Conservation (phyloP, 768 basidiomycete genomes). For the Leccinellum luteum region DNA sequence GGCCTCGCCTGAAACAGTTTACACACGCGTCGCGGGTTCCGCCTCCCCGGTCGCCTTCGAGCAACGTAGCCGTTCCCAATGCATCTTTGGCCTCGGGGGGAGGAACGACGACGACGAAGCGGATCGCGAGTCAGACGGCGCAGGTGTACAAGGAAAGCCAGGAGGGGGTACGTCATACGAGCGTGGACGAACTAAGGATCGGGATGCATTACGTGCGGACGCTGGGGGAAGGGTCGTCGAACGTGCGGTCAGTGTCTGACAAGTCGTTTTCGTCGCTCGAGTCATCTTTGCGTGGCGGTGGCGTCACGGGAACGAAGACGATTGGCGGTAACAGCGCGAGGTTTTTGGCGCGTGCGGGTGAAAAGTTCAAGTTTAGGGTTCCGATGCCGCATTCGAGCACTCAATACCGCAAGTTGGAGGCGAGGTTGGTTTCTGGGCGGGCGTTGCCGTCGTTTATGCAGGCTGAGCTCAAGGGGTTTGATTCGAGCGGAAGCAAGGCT, state of each 20-base stretch:
- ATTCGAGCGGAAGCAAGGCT: constrained; percentile 15
- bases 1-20: constrained; percentile 70
- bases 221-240: constrained; percentile 51
- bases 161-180: constrained; percentile 36
- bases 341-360: constrained; percentile 54
- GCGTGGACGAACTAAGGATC: constrained; percentile 64
- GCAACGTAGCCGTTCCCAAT: constrained; percentile 13
- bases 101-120: constrained; percentile 31
- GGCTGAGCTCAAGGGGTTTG: constrained; percentile 43
- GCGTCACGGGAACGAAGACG: constrained; percentile 24
- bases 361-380: constrained; percentile 58
- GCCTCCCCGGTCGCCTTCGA: constrained; percentile 47
- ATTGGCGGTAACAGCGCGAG: constrained; percentile 21
- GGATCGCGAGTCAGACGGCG: constrained; percentile 63
- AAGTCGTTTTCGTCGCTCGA: constrained; percentile 62
- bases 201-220: constrained; percentile 71
- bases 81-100: neutral
- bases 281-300: constrained; percentile 48
- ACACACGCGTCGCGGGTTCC: constrained; percentile 67
- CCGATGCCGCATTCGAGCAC: constrained; percentile 34
- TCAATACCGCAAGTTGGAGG: constrained; percentile 41
- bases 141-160: constrained; percentile 47
- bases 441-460: constrained; percentile 56
- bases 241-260: constrained; percentile 34
- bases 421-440: constrained; percentile 49